Base-by-base conservation (phyloP, 768 basidiomycete species). In the Tulasnella sp. region DNA sequence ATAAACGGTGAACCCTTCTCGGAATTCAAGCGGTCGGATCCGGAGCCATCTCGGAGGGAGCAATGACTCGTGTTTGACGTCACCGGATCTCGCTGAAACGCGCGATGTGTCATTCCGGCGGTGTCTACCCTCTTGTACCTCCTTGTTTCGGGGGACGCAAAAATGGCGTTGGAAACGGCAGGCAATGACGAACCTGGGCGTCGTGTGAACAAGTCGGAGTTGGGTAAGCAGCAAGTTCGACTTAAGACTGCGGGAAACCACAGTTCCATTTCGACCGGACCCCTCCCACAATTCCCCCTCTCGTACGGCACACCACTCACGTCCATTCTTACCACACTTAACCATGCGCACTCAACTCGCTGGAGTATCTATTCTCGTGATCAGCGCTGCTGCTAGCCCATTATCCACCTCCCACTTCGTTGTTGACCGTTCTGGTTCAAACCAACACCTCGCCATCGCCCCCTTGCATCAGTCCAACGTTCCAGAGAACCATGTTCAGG, bases 401-500 rank as follows among this genome's bases (percentile, higher is more conserved):
- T 69, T 77, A 35, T 77, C 77, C 77, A 77, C 77, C 23, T 75
- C 44, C 35, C 51, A 77, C 71, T 40, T 44, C 69, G 77, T 70
- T 39, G 5, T 29, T 42, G 57, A 61, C 51, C 51, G 75, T 76
- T 76, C 75, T 23, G 39, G 23, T 40, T 44, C 77, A 35, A 71
- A 70, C 69, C 70, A 77, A 70, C 76, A 18, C 10, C 39, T 77
- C 26, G 37, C 42, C 44, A 37, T 71, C 69, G 77, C 77, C 35
- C 77, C 77, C 16, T 72, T 77, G 13, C 26, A 48, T 20, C 26
- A 26, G 67, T 44, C 40, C 44, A 29, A 37, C 69, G 23, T 42
- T 10, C 77, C 77, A 18, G 77, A 72, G 26, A 42, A 44, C 55
- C 77, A 77, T 77, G 86, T 96, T 83, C 91, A 92, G 86, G 92